These are phyloP conservation scores for Pseudonectria buxi DNA, from an alignment of 2,329 filamentous ascomycete genomes.

Conservation along the genomic window DNA sequence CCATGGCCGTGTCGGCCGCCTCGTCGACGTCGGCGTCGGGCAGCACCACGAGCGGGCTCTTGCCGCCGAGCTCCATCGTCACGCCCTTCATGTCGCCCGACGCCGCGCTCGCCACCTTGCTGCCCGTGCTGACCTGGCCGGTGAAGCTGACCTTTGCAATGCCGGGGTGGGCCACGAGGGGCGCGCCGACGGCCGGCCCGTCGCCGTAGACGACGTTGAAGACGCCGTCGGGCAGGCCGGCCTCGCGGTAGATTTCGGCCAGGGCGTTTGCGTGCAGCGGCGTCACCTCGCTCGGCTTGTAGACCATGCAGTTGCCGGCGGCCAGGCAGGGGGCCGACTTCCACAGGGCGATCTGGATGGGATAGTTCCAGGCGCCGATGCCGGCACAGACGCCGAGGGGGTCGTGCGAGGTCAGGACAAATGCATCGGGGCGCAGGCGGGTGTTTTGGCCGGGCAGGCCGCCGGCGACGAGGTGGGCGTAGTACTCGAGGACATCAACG, in stretches of 20 bases:
- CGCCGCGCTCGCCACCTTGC: conserved; percentile 71
- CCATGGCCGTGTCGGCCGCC: conserved; percentile 86
- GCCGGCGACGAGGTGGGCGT: conserved; percentile 71
- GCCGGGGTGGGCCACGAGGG: conserved; percentile 62
- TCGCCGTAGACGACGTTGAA: conserved; percentile 84
- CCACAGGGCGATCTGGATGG: conserved; percentile 85
- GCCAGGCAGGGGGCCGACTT: conserved; percentile 81
- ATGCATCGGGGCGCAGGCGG: conserved; percentile 66
- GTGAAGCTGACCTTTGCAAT: conserved; percentile 89
- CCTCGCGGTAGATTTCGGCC: conserved; percentile 69
- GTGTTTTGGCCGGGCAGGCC: conserved; percentile 76
- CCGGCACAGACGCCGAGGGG: conserved; percentile 77
- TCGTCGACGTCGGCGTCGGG: conserved; percentile 71
- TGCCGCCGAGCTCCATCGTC: conserved; percentile 87
- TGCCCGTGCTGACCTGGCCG: conserved; percentile 75
- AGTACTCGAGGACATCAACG: conserved; percentile 81
- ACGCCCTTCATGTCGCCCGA: conserved; percentile 80
- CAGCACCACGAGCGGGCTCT: conserved; percentile 73
- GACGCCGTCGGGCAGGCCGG: conserved; percentile 72
- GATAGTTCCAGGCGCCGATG: conserved; percentile 90
- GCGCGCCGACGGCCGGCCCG: conserved; percentile 64
- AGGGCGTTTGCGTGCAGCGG: conserved; percentile 73
- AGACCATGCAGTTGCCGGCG: conserved; percentile 84
- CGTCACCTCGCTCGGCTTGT: conserved; percentile 84
- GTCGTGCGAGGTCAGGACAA: conserved; percentile 77